Evolutionary conservation across 2,329 filamentous ascomycete genomes (phyloP), one percentile per base, ranked within the genome.

Genomic region (Torrubiellomyces zombiae): DNA sequence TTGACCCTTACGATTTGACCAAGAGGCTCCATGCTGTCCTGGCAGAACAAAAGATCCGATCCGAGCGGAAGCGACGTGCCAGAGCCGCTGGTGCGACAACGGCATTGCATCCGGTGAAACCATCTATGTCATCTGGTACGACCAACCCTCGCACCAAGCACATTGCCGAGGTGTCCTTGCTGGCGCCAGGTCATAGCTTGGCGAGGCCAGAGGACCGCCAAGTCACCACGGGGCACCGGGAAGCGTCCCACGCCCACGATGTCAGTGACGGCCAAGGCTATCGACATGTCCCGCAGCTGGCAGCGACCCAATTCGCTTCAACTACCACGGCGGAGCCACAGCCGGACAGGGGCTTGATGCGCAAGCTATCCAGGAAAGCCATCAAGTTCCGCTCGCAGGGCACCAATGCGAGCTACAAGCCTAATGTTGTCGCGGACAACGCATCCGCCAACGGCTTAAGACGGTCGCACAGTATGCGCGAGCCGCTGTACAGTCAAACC

Each of bases 1-100:
- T 72, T 22, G 66, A 73, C 31, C 52, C 68, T 0, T 55, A 62
- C 15, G 67, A 74, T 28, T 45, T 74, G 15, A 54, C 56, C 8
- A 54, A 58, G 16, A 59, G 66, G 11, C 51, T 74, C 14, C 51
- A 53, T 24, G 33, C 55, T 8, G 58, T 72, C 11, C 45, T 66
- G 9, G 53, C 51, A 5, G 55, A 69, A 30, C 61, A 63, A 32
- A 60, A 60, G 30, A 44, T 48, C 6, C 40, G 43, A 9, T 45
- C 52, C 4, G 51, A 56, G 26, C 42, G 40, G 34, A 48, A 44
- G 28, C 39, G 40, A 25, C 42, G 41, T 23, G 36, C 40, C 16
- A 39, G 35, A 21, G 30, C 38, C 18, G 42, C 47, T n/a, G n/a
- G n/a, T n/a, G n/a, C n/a, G n/a, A n/a, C n/a, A n/a, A n/a, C n/a